Evolutionary conservation across 2,329 filamentous ascomycete species (phyloP).

Genomic region (Acephala macrosclerotiorum): DNA sequence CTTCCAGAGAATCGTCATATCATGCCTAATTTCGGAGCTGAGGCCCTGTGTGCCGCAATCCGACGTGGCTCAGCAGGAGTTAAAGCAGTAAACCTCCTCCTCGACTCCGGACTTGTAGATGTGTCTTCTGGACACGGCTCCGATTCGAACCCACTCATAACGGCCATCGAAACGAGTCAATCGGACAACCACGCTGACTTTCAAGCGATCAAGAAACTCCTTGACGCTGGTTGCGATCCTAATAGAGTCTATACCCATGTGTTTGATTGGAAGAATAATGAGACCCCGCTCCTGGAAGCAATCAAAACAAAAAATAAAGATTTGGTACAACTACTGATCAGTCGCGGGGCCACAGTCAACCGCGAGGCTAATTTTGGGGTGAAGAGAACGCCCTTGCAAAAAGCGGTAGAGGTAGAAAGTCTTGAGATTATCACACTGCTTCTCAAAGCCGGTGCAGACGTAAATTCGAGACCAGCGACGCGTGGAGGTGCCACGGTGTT

Average conservation of each 20-base stretch:
- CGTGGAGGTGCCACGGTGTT: slow-evolving; percentile 9
- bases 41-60: slow-evolving; percentile 1
- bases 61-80: neutral
- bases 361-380: slow-evolving; percentile 5
- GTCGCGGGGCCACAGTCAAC: slow-evolving; percentile 6
- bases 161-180: neutral
- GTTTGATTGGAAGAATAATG: neutral
- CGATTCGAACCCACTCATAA: neutral
- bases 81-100: slow-evolving; percentile 1
- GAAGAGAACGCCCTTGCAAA: slow-evolving; percentile 13
- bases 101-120: slow-evolving; percentile 1
- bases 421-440: slow-evolving; percentile 9
- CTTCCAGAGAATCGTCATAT: neutral
- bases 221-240: neutral
- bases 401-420: slow-evolving; percentile 12
- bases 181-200: neutral
- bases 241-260: neutral
- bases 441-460: slow-evolving; percentile 3
- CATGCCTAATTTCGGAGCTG: neutral
- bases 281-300: neutral
- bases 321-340: slow-evolving; percentile 12
- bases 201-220: neutral
- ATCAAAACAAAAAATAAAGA: neutral
- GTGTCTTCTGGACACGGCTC: neutral
- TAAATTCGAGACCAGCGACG: slow-evolving; percentile 3